Evolutionary conservation across 257 asterid species (phyloP).

Genomic region (Leptodermis oblonga): DNA sequence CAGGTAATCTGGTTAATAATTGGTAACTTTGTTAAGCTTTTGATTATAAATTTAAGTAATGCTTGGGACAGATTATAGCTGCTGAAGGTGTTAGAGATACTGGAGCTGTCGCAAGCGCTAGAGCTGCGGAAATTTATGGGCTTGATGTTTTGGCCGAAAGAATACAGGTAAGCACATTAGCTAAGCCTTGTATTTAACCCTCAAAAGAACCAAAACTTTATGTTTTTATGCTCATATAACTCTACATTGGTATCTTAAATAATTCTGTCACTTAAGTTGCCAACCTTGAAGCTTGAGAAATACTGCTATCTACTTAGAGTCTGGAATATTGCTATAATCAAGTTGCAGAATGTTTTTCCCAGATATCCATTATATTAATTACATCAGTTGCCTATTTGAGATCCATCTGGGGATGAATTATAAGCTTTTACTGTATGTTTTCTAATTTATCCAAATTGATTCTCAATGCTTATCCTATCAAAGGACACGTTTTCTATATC

Average conservation of each 20-base stretch:
- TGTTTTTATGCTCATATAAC: not conserved
- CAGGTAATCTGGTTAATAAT: slow-evolving; percentile 47
- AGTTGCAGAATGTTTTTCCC: too few relatives aligned
- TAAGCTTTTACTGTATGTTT: too few relatives aligned
- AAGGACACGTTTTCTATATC: too few relatives aligned
- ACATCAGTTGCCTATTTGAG: too few relatives aligned
- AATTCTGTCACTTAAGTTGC: not conserved
- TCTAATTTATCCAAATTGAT: not conserved
- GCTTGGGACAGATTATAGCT: slow-evolving; percentile 59
- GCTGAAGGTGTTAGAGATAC: slow-evolving; percentile 55
- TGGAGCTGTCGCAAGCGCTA: slow-evolving; percentile 83
- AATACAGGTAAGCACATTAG: slow-evolving; percentile 54
- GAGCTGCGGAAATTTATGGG: slow-evolving; percentile 87
- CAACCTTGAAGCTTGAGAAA: not conserved
- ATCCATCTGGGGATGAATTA: too few relatives aligned
- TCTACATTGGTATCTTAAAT: too few relatives aligned
- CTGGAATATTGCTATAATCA: too few relatives aligned
- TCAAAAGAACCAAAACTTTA: not conserved
- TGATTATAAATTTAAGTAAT: slow-evolving; percentile 20
- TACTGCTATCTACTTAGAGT: too few relatives aligned
- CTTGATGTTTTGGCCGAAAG: slow-evolving; percentile 75
- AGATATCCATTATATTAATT: too few relatives aligned
- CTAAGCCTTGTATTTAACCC: not conserved
- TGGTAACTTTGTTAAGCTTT: slow-evolving; percentile 8
- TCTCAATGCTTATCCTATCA: not conserved